Conservation (phyloP, 805 yeast species). For the Metschnikowia cerradonensis region DNA sequence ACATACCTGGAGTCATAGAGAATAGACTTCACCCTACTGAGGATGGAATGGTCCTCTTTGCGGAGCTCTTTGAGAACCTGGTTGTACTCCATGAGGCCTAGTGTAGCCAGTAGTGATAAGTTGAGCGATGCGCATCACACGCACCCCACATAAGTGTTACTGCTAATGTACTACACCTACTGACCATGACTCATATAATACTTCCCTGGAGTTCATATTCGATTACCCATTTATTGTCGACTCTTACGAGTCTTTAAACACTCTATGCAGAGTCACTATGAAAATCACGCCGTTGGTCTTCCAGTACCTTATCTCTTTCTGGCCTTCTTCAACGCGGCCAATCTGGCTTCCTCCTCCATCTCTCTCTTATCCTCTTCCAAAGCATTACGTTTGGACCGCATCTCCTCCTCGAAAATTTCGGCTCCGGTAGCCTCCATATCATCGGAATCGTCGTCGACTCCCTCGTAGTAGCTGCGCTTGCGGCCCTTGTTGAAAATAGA, state of each 20-base stretch:
- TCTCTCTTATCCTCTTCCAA: conserved; percentile 73
- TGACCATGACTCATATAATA: too few species aligned
- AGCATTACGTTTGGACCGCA: conserved; percentile 61
- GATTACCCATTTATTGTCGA: too few species aligned
- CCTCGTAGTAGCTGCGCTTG: conserved; percentile 44
- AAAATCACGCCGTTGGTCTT: neutral
- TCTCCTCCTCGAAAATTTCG: conserved; percentile 83
- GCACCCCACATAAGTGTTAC: neutral
- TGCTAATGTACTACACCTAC: too few species aligned
- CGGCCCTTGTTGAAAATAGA: conserved; percentile 69
- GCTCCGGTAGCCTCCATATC: conserved; percentile 96
- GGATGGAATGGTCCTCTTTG: conserved; percentile 55
- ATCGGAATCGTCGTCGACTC: conserved; percentile 47
- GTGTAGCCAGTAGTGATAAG: neutral
- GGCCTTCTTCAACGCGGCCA: conserved; percentile 40
- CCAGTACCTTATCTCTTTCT: neutral
- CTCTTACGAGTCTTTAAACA: too few species aligned
- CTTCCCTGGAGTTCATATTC: too few species aligned
- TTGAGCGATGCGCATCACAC: conserved; percentile 4
- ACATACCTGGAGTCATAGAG: conserved; percentile 14
- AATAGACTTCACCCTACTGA: conserved; percentile 66
- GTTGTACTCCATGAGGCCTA: conserved; percentile 13
- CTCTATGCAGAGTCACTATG: neutral
- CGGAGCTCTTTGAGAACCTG: conserved; percentile 30
- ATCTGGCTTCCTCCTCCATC: conserved; percentile 51